These are phyloP conservation scores for Thelonectria discophora DNA, from an alignment of 2,329 filamentous ascomycete genomes.

Conservation along the genomic window DNA sequence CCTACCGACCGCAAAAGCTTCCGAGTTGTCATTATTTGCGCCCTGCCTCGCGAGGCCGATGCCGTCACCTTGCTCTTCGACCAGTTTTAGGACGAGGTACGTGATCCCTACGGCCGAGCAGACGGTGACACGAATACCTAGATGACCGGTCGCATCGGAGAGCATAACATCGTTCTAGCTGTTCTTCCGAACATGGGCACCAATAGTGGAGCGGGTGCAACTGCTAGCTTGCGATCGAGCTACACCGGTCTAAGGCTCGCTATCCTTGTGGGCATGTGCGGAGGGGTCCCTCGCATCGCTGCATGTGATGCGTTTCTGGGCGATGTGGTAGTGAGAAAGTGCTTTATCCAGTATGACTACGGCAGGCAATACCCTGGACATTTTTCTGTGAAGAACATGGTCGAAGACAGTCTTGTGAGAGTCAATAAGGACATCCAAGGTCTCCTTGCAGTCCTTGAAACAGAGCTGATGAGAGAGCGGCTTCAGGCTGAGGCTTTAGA, in stretches of 20 bases:
- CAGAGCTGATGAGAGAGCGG: slow-evolving; percentile 12
- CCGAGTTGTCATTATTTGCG: slow-evolving; percentile 12
- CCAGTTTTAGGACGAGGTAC: background rate
- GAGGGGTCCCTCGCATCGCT: slow-evolving; percentile 42
- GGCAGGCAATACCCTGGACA: slow-evolving; percentile 37
- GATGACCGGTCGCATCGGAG: slow-evolving; percentile 40
- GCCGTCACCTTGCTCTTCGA: slow-evolving; percentile 5
- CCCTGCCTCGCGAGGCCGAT: slow-evolving; percentile 11
- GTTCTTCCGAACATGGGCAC: slow-evolving; percentile 42
- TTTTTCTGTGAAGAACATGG: slow-evolving; percentile 40
- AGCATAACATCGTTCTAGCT: slow-evolving; percentile 42
- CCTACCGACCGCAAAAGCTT: background rate
- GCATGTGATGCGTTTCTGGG: slow-evolving; percentile 40
- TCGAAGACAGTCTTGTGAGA: slow-evolving; percentile 37
- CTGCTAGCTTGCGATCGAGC: slow-evolving; percentile 44
- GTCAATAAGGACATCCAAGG: slow-evolving; percentile 38
- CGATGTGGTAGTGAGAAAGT: slow-evolving; percentile 46
- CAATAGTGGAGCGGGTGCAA: slow-evolving; percentile 38
- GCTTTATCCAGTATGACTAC: slow-evolving; percentile 44
- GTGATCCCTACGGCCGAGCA: slow-evolving; percentile 4
- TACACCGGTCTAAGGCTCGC: slow-evolving; percentile 46
- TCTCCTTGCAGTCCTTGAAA: slow-evolving; percentile 39
- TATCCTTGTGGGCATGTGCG: slow-evolving; percentile 52
- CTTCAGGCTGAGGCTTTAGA: background rate
- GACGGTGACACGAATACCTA: slow-evolving; percentile 32